A percentile compares a stretch with the other conserved stretches of the same genome.
Conservation (phyloP, 73 alveolate genomes). For the Urostyla sp. region DNA sequence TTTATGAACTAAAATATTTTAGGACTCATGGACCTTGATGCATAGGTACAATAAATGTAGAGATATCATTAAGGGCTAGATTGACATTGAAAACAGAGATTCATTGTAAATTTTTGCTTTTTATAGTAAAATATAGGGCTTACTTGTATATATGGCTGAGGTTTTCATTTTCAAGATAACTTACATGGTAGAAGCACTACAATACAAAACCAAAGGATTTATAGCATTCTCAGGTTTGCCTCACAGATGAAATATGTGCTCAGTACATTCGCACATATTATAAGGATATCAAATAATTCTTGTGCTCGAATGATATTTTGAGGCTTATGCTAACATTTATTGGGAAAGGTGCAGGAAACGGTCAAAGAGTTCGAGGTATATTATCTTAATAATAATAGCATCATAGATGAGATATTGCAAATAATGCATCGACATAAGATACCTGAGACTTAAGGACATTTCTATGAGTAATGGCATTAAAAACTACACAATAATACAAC, state of each 20-base stretch:
- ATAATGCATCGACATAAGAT: constrained; percentile 89
- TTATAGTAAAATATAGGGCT: constrained; percentile 26
- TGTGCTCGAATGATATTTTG: constrained; percentile 62
- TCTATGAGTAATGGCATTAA: constrained; percentile 97
- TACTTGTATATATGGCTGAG: constrained; percentile 81
- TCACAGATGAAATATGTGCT: constrained; percentile 77
- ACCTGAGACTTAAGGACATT: constrained; percentile 75
- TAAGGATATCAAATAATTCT: constrained; percentile 46
- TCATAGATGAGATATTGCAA: constrained; percentile 91
- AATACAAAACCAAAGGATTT: constrained; percentile 93
- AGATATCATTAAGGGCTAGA: constrained; percentile 52
- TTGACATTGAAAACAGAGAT: constrained; percentile 49
- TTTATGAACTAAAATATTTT: neutral
- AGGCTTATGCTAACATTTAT: constrained; percentile 81
- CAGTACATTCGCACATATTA: constrained; percentile 49
- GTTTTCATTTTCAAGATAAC: constrained; percentile 71
- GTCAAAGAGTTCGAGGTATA: constrained; percentile 92
- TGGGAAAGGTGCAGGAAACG: constrained; percentile 95
- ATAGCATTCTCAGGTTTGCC: constrained; percentile 72
- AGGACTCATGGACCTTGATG: constrained; percentile 87
- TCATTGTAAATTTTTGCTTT: constrained; percentile 17
- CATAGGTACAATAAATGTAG: constrained; percentile 78
- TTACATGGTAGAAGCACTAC: constrained; percentile 93
- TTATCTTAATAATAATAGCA: too few relatives aligned
- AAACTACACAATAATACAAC: constrained; percentile 96